Evolutionary conservation across 2,329 filamentous ascomycete species (phyloP).

Genomic region (Ophiostoma fasciatum): DNA sequence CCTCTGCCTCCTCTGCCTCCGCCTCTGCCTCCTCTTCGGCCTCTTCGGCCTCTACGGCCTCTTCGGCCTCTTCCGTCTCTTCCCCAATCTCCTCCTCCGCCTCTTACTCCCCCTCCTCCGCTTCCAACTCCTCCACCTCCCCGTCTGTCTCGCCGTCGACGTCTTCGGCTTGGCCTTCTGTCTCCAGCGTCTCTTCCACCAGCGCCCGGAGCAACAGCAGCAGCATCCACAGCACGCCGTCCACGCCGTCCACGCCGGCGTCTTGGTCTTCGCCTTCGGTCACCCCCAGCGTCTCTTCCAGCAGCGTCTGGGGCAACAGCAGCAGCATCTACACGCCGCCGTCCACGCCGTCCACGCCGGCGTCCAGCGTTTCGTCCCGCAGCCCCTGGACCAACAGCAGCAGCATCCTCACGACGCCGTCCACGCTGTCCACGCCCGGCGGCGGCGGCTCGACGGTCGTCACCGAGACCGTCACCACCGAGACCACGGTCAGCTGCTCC

Average conservation of each 20-base stretch:
- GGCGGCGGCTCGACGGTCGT: neutral
- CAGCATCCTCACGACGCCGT: neutral
- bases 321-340: too few relatives aligned
- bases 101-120: neutral
- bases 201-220: too few relatives aligned
- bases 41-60: neutral
- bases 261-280: too few relatives aligned
- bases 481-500: slow-evolving; percentile 4
- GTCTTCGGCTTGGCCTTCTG: too few relatives aligned
- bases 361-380: too few relatives aligned
- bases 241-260: too few relatives aligned
- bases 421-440: neutral
- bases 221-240: too few relatives aligned
- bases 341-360: too few relatives aligned
- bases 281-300: too few relatives aligned
- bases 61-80: neutral
- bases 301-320: too few relatives aligned
- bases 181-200: too few relatives aligned
- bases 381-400: slow-evolving; percentile 1
- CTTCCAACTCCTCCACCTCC: neutral
- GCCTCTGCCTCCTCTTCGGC: neutral
- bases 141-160: too few relatives aligned
- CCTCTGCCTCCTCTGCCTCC: neutral
- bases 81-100: neutral
- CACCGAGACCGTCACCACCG: slow-evolving; percentile 1